Conservation (phyloP, 192 early-diverging fungal genomes). For the Backusella psychrophila region DNA sequence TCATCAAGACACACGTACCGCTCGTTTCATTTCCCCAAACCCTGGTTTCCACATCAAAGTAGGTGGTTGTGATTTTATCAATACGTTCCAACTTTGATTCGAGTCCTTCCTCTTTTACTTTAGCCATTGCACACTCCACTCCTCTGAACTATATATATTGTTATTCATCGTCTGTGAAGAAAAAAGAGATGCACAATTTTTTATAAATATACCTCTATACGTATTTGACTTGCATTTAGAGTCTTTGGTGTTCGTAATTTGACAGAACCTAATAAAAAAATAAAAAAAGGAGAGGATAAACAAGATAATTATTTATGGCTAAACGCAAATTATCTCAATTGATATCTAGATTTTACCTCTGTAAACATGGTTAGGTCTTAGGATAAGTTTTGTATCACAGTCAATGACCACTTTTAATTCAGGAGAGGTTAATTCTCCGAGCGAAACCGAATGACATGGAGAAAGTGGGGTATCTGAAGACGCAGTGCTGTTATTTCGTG, state of each 20-base stretch:
- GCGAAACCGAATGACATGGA: not conserved
- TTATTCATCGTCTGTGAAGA: not conserved
- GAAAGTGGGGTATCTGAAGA: not conserved
- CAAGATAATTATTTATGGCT: not conserved
- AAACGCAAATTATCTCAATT: not conserved
- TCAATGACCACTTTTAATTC: conserved; percentile 11
- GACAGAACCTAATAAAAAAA: conserved; percentile 6
- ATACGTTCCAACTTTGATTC: conserved; percentile 18
- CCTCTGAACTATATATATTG: conserved; percentile 23
- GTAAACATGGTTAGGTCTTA: conserved; percentile 12
- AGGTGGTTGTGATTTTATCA: conserved; percentile 26
- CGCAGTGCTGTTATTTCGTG: not conserved
- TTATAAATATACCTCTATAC: conserved; percentile 18
- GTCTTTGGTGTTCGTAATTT: not conserved
- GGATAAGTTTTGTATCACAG: conserved; percentile 16
- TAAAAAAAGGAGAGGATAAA: not conserved
- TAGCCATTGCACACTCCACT: conserved; percentile 28
- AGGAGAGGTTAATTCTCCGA: not conserved
- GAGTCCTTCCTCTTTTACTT: conserved; percentile 12
- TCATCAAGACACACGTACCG: conserved; percentile 18
- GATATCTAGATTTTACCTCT: conserved; percentile 4
- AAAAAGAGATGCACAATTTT: not conserved
- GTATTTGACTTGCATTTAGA: conserved; percentile 12
- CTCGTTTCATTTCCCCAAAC: conserved; percentile 32
- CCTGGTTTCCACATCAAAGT: conserved; percentile 30